A percentile compares a stretch with the other conserved stretches of the same genome.
Conservation (phyloP, 129 eudicot genomes). For the Logfia minima region DNA sequence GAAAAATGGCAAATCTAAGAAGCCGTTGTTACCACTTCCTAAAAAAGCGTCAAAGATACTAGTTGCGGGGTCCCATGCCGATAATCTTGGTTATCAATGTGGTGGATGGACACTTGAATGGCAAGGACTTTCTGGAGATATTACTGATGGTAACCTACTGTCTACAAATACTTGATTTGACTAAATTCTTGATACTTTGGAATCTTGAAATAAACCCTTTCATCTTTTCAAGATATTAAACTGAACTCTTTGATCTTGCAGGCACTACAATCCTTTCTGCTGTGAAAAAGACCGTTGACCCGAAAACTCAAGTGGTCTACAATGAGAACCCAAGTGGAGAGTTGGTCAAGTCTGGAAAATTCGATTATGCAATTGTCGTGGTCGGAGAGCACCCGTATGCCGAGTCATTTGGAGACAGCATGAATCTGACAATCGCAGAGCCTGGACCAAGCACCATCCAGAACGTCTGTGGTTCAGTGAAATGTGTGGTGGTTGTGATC, state of each 20-base stretch:
- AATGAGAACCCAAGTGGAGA: conserved; percentile 51
- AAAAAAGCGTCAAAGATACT: conserved; percentile 65
- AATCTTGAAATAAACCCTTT: conserved; percentile 13
- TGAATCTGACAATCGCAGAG: conserved; percentile 56
- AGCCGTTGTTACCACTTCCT: conserved; percentile 70
- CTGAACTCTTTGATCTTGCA: conserved; percentile 23
- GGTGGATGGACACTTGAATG: conserved; percentile 95
- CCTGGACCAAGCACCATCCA: conserved; percentile 59
- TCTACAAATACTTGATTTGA: neutral
- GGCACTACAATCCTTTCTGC: conserved; percentile 81
- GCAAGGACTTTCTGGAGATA: conserved; percentile 78
- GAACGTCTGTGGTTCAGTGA: conserved; percentile 59
- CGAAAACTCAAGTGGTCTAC: conserved; percentile 56
- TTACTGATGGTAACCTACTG: conserved; percentile 49
- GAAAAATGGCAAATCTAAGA: conserved; percentile 63
- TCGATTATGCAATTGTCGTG: conserved; percentile 72
- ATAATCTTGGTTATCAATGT: conserved; percentile 78
- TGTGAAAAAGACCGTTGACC: conserved; percentile 56
- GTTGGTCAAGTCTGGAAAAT: conserved; percentile 53
- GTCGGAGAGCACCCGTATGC: conserved; percentile 87
- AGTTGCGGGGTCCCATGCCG: conserved; percentile 76
- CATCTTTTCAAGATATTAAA: neutral
- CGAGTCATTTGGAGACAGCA: conserved; percentile 71
- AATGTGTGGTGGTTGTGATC: conserved; percentile 70
- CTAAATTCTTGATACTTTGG: neutral